These are phyloP conservation scores for Sugiyamaella xylanicola DNA, from an alignment of 1,139 yeast genomes.

Conservation along the genomic window DNA sequence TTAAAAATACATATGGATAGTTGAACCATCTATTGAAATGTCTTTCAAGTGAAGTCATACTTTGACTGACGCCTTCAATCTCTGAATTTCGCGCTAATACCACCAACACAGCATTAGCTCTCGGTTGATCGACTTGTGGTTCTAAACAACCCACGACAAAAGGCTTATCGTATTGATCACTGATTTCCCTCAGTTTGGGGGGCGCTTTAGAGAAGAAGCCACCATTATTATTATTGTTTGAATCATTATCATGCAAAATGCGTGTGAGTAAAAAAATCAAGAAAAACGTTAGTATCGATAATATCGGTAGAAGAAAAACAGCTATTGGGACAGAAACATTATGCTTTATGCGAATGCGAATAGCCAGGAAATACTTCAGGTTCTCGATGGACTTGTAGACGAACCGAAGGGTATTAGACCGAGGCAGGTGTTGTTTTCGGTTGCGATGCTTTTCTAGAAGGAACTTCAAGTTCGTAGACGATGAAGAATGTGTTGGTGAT, in stretches of 20 bases:
- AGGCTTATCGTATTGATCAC: conserved; percentile 35
- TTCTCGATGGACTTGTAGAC: conserved; percentile 11
- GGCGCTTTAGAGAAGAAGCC: conserved; percentile 18
- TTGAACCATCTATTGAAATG: conserved; percentile 89
- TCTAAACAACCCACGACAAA: conserved; percentile 42
- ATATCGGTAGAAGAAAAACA: conserved; percentile 16
- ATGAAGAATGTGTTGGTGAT: conserved; percentile 2
- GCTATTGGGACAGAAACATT: conserved; percentile 26
- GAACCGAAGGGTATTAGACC: conserved; percentile 18
- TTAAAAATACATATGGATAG: conserved; percentile 87
- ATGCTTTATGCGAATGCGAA: conserved; percentile 24
- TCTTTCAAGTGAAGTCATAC: conserved; percentile 73
- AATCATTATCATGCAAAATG: conserved; percentile 5
- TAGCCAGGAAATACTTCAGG: conserved; percentile 12
- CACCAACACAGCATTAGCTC: conserved; percentile 81
- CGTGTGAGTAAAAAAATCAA: conserved; percentile 2
- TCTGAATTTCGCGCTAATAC: conserved; percentile 79
- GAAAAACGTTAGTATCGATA: conserved; percentile 5
- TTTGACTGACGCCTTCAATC: conserved; percentile 63
- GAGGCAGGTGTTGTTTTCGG: conserved; percentile 8
- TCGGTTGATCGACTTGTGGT: conserved; percentile 40
- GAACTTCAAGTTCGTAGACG: conserved; percentile 7
- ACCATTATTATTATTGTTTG: conserved; percentile 1
- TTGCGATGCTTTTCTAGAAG: conserved; percentile 11
- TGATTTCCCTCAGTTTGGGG: conserved; percentile 16